Evolutionary conservation across 2,329 filamentous ascomycete genomes (phyloP), one percentile per base, ranked within the genome.

Genomic region (Lachnellula subtilissima): DNA sequence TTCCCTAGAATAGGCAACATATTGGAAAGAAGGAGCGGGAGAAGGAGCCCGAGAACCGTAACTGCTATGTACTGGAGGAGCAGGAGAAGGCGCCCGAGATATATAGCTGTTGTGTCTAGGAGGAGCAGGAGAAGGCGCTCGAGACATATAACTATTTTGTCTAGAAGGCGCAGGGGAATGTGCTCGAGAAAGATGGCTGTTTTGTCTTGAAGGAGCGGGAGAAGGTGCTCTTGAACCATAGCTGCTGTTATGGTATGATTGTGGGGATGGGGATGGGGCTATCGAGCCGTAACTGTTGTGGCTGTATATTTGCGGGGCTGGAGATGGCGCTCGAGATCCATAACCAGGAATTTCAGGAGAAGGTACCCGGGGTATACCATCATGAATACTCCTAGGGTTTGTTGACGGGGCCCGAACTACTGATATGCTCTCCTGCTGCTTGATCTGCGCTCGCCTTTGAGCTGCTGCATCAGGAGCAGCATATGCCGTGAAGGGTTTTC

Each of bases 401-500:
- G 67, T 65, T n/a, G 65, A 67, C 45, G 64, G 62, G 7, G 53
- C 58, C 50, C 61, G 58, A 40, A 67, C 59, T 59, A 49, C 57
- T 25, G 61, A 57, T 28, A 64, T 42, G 35, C 58, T 67, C 25
- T 70, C 65, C 56, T 69, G 61, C 51, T 68, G 67, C 48, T 61
- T 53, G 9, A 62, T 22, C 40, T 70, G 65, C 43, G 64, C 65
- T 43, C 67, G 81, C 56, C 83, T 80, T 62, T 85, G 82, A 36
- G 81, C 81, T 15, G 80, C 84, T 14, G 82, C 83, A 69, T 87
- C 83, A 25, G 84, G 84, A 23, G 83, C 83, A 37, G 83, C 75
- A 67, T 87, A 87, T 40, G 84, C 83, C 69, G 86, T 81, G 64
- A 87, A 87, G 0, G 84, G 84, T 61, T 85, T 86, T 61, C 84